Evolutionary conservation across 495 filamentous ascomycete species (phyloP), one percentile per base, ranked within the genome.

Genomic region (Pyrenula massariospora): DNA sequence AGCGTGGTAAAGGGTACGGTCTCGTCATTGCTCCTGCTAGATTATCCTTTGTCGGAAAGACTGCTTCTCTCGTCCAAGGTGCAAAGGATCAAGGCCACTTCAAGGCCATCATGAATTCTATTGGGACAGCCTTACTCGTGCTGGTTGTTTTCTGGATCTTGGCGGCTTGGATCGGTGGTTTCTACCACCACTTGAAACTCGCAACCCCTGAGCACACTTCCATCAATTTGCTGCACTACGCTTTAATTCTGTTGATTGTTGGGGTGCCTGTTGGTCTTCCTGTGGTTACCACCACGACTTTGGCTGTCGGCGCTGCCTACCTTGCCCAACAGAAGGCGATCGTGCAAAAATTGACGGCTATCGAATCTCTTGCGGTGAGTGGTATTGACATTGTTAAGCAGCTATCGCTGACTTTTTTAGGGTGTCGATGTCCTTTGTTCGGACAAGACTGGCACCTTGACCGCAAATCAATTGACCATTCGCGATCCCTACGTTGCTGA

Each of bases 81-180:
- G 84, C 84, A 61, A 72, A 85, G 66, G 84, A 87, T 67, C 71
- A 77, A 56, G 84, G 84, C 77, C 84, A 88, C 73, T 88, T 88
- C 81, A 88, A 88, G 73, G 84, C 84, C 61, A 86, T 88, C 77
- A 88, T 88, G 84, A 83, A 88, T 79, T 83, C 80, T 67, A 88
- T 88, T 59, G 84, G 84, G 72, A 94, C 89, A 59, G 69, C 79
- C 55, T 74, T 87, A 36, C 73, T 87, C 58, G 84, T 88, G 65
- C 72, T 88, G 54, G 84, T 88, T 71, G 82, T 87, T 65, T 80
- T 81, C 73, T 88, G 74, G 75, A 86, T 87, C 71, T 71, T 88
- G 60, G 68, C 77, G 60, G 78, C 84, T 63, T 88, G 84, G 84
- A 84, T 87, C 60, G 84, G 84, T 70, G 84, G 82, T 65, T 88